Evolutionary conservation across 306 rosid genomes (phyloP).

Genomic region (Parietaria judaica): DNA sequence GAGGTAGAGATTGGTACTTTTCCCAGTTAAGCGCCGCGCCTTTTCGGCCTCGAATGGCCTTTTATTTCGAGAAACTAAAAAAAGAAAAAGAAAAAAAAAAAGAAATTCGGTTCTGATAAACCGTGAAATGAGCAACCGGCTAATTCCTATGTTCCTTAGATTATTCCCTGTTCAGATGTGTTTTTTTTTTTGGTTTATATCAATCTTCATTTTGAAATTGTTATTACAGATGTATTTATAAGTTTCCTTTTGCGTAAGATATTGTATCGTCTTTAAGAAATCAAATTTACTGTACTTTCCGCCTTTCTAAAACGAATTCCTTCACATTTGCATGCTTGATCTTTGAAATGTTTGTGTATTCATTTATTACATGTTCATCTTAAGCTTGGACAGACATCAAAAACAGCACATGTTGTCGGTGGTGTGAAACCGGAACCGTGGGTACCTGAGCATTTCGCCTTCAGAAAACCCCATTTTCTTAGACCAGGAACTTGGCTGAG

Average conservation of each 20-base stretch:
- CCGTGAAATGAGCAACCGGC: slow-evolving; percentile 24
- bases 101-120: slow-evolving; percentile 18
- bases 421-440: no score
- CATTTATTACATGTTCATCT: neutral
- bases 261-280: neutral
- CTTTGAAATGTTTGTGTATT: neutral
- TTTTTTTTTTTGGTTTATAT: slow-evolving; percentile 4
- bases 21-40: slow-evolving; percentile 14
- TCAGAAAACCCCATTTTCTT: no score
- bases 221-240: slow-evolving; percentile 18
- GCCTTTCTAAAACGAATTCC: neutral
- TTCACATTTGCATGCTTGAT: neutral
- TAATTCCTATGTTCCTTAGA: slow-evolving; percentile 11
- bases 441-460: no score
- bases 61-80: neutral
- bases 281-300: neutral
- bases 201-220: neutral
- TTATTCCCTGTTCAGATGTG: slow-evolving; percentile 8
- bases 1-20: slow-evolving; percentile 28
- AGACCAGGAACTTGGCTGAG: no score
- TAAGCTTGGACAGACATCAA: neutral
- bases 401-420: no score
- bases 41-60: slow-evolving; percentile 22
- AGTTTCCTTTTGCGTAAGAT: slow-evolving; percentile 12
- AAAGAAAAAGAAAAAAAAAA: no score